These are phyloP conservation scores for Platismatia glauca DNA, from an alignment of 495 filamentous ascomycete species.

Conservation along the genomic window DNA sequence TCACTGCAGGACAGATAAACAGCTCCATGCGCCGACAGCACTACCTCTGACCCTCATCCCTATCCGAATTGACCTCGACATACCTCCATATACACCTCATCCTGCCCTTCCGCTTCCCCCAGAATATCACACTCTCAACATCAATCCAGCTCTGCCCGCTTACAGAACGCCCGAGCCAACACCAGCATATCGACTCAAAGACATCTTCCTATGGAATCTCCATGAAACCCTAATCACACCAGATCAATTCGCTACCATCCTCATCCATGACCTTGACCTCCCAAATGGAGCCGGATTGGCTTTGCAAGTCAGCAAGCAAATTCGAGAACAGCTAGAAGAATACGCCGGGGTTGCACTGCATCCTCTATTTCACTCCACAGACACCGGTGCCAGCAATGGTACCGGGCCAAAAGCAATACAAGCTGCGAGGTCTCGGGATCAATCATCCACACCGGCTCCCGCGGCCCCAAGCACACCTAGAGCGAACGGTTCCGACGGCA, in stretches of 20 bases:
- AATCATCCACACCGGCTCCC: slow-evolving; percentile 44
- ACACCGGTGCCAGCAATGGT: slow-evolving; percentile 37
- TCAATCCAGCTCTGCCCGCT: slow-evolving; percentile 58
- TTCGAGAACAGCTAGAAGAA: slow-evolving; percentile 89
- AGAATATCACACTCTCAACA: slow-evolving; percentile 49
- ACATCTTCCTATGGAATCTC: slow-evolving; percentile 94
- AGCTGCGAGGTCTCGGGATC: slow-evolving; percentile 38
- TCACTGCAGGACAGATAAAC: slow-evolving; percentile 50
- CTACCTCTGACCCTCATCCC: slow-evolving; percentile 87
- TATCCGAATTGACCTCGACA: slow-evolving; percentile 92
- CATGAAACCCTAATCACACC: slow-evolving; percentile 91
- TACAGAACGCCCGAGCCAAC: slow-evolving; percentile 69
- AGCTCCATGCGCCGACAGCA: slow-evolving; percentile 72
- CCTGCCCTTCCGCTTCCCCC: slow-evolving; percentile 62
- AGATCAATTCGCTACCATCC: slow-evolving; percentile 82
- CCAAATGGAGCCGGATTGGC: slow-evolving; percentile 60
- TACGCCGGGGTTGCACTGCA: slow-evolving; percentile 92
- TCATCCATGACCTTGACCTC: slow-evolving; percentile 91
- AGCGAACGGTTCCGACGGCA: slow-evolving; percentile 28
- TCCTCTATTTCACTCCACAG: slow-evolving; percentile 69
- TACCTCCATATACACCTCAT: slow-evolving; percentile 65
- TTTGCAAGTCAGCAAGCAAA: slow-evolving; percentile 79
- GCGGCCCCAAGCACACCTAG: slow-evolving; percentile 43
- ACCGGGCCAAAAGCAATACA: slow-evolving; percentile 33
- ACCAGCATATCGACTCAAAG: slow-evolving; percentile 77